These are phyloP conservation scores for Chlamydomonas incerta DNA, from an alignment of 139 green algal species.

Conservation along the genomic window DNA sequence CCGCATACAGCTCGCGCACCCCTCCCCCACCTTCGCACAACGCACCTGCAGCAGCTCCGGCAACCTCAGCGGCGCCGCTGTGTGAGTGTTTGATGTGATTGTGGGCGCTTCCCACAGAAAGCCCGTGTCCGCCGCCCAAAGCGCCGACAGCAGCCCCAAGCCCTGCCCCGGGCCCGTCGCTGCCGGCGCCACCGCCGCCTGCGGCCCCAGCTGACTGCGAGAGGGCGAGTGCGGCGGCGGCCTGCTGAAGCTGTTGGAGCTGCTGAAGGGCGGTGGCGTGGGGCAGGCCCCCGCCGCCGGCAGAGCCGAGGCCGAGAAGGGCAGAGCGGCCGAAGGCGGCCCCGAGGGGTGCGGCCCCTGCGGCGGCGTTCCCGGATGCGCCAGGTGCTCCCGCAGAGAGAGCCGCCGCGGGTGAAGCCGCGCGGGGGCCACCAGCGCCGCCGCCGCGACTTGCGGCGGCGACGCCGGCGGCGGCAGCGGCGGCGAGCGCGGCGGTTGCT, in stretches of 20 bases:
- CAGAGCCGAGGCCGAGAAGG: not conserved
- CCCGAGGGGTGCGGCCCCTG: not conserved
- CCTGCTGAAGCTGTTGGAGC: conserved; percentile 3
- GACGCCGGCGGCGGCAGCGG: too few relatives aligned
- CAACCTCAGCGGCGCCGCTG: not conserved
- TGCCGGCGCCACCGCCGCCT: not conserved
- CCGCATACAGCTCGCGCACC: not conserved
- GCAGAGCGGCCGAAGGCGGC: too few relatives aligned
- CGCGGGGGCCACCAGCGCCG: too few relatives aligned
- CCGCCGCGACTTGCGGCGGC: too few relatives aligned
- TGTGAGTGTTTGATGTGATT: conserved; percentile 25
- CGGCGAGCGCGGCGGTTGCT: too few relatives aligned
- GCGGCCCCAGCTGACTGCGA: not conserved
- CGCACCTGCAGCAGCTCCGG: not conserved
- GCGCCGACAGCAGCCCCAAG: too few relatives aligned
- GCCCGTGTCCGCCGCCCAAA: not conserved
- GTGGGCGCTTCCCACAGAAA: conserved; percentile 22
- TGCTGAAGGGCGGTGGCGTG: not conserved
- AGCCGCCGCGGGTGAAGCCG: not conserved
- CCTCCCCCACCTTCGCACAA: not conserved
- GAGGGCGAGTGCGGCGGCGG: not conserved
- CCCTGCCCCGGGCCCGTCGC: not conserved
- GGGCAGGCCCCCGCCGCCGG: not conserved
- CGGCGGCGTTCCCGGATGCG: not conserved
- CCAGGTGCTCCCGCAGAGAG: not conserved